phyloP scores from a whole-genome alignment of 768 basidiomycete genomes.

The Leccinum rimulosum region DNA sequence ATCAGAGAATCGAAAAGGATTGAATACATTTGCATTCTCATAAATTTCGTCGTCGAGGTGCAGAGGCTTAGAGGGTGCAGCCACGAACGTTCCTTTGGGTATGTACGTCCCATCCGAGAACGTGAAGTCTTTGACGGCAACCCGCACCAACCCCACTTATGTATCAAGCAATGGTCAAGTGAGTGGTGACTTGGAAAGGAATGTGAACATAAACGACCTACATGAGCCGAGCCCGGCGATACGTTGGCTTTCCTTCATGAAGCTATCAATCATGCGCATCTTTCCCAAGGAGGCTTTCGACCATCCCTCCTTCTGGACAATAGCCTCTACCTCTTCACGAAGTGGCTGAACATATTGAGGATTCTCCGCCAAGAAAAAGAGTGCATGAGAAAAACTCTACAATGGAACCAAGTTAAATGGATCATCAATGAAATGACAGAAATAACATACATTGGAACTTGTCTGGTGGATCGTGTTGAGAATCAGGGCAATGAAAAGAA shows the following conservation, averaged over 20 bases:
- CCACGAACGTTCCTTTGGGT: constrained; percentile 19
- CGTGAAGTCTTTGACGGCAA: constrained; percentile 31
- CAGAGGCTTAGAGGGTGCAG: constrained; percentile 23
- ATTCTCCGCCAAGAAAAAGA: neutral
- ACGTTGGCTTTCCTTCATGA: neutral
- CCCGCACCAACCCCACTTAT: constrained; percentile 32
- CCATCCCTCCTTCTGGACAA: neutral
- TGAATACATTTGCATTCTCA: constrained; percentile 36
- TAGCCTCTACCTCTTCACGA: neutral
- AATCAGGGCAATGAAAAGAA: neutral
- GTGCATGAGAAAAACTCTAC: neutral
- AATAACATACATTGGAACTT: neutral
- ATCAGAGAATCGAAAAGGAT: constrained; percentile 47
- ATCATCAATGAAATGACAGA: neutral
- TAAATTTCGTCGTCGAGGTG: constrained; percentile 27
- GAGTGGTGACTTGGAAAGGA: neutral
- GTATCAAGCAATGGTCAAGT: neutral
- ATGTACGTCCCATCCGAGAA: constrained; percentile 36
- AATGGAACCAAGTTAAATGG: neutral
- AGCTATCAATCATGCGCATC: neutral
- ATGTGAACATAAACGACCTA: constrained; percentile 6
- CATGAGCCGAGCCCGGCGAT: neutral
- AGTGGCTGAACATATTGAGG: neutral
- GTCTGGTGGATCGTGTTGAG: neutral
- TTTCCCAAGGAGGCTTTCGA: neutral